These are phyloP conservation scores for Picocystis sp. DNA, from an alignment of 163 green algal genomes.

Conservation along the genomic window DNA sequence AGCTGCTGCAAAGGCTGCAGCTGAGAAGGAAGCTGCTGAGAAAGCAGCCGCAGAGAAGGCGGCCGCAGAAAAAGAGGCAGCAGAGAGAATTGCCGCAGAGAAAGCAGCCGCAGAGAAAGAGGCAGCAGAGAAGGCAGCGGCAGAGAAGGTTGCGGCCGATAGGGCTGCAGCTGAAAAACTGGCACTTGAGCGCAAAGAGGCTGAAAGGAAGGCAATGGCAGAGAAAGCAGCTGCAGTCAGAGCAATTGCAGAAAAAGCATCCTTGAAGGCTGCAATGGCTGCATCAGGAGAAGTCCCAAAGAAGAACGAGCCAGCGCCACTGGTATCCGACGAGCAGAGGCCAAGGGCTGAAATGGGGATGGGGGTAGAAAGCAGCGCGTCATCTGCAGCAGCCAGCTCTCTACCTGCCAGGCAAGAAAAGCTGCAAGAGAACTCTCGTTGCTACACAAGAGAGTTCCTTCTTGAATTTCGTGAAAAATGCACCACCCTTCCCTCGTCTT, in stretches of 20 bases:
- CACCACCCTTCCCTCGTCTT: not conserved
- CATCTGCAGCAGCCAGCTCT: too few relatives aligned
- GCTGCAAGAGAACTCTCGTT: not conserved
- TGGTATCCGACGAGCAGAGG: too few relatives aligned
- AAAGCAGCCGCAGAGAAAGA: too few relatives aligned
- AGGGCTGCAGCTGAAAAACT: not conserved
- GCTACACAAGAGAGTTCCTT: constrained; percentile 5
- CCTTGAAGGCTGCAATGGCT: not conserved
- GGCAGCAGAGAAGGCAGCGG: too few relatives aligned
- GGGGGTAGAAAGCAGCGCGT: too few relatives aligned
- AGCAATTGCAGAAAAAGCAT: constrained; percentile 1
- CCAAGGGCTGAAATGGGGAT: too few relatives aligned
- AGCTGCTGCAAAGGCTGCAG: constrained; percentile 1
- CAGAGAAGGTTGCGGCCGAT: not conserved
- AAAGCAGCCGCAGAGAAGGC: constrained; percentile 2
- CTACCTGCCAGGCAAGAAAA: not conserved
- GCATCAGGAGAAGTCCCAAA: too few relatives aligned
- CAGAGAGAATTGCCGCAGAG: not conserved
- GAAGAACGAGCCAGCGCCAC: too few relatives aligned
- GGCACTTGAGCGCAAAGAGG: not conserved
- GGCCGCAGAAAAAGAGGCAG: not conserved
- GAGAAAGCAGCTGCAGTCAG: constrained; percentile 1
- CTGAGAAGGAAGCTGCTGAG: not conserved
- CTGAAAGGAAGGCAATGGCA: constrained; percentile 1
- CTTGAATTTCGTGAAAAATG: constrained; percentile 1